phyloP scores from a whole-genome alignment of 2,329 filamentous ascomycete genomes.

The Pyrenochaeta sp. region DNA sequence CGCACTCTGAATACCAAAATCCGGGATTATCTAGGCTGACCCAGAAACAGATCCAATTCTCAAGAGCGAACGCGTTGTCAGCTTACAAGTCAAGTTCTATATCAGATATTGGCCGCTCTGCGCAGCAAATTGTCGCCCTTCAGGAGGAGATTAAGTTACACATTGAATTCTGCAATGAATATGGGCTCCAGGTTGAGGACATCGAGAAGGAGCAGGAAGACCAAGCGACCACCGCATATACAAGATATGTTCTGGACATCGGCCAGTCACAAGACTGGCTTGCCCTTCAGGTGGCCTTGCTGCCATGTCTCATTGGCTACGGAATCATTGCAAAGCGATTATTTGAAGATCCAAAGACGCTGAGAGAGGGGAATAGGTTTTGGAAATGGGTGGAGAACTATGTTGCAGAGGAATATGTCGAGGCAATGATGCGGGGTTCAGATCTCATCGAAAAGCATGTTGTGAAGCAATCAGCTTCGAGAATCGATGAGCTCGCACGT shows the following conservation, averaged over 20 bases:
- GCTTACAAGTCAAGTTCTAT: conserved; percentile 84
- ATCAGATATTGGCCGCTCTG: conserved; percentile 73
- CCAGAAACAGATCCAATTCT: conserved; percentile 76
- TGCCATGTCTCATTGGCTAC: conserved; percentile 92
- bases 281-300: conserved; percentile 82
- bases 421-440: conserved; percentile 74
- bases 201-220: conserved; percentile 79
- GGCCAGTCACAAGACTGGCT: conserved; percentile 89
- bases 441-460: conserved; percentile 80
- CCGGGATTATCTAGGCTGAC: conserved; percentile 13
- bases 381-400: conserved; percentile 95
- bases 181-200: conserved; percentile 77
- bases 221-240: conserved; percentile 84
- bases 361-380: conserved; percentile 74
- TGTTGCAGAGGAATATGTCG: conserved; percentile 77
- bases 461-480: conserved; percentile 72
- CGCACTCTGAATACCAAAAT: background rate
- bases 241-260: conserved; percentile 83
- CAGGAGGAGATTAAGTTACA: conserved; percentile 83
- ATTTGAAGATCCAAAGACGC: conserved; percentile 67
- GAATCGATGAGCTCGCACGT: conserved; percentile 82
- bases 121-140: conserved; percentile 78
- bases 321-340: conserved; percentile 78
- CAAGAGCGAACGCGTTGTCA: conserved; percentile 83
- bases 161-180: conserved; percentile 80